Evolutionary conservation across 73 alveolate species (phyloP).

Genomic region (Paramecium tetraurelia): DNA sequence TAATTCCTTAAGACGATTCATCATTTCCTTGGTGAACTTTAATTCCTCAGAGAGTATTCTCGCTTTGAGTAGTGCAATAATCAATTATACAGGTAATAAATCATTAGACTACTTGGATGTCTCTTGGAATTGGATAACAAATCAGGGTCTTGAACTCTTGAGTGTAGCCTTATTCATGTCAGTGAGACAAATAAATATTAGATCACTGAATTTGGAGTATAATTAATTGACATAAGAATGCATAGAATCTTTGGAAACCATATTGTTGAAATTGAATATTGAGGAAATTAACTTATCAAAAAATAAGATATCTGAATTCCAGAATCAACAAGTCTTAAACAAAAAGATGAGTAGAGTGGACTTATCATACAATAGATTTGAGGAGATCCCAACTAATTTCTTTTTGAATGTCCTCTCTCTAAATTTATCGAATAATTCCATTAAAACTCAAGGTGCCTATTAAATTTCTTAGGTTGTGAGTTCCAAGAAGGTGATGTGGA

Average conservation of each 20-base stretch:
- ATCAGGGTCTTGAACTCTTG: not conserved
- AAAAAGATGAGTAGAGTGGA: not conserved
- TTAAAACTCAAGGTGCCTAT: slow-evolving; percentile 31
- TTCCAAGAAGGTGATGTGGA: not conserved
- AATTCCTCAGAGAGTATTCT: not conserved
- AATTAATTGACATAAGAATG: not conserved
- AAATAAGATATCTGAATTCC: not conserved
- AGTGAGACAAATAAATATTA: not conserved
- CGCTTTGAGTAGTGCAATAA: slow-evolving; percentile 11
- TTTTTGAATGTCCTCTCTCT: not conserved
- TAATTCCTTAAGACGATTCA: not conserved
- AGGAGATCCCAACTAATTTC: slow-evolving; percentile 14
- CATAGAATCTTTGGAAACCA: not conserved
- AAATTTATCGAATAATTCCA: not conserved
- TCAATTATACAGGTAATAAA: not conserved
- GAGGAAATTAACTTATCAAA: not conserved
- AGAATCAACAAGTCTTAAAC: not conserved
- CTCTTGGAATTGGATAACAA: not conserved
- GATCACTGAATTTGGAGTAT: not conserved
- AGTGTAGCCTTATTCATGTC: not conserved
- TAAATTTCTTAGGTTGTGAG: not conserved
- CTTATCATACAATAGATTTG: not conserved
- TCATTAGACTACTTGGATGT: slow-evolving; percentile 6
- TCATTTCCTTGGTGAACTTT: not conserved
- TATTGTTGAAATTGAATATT: not conserved